Evolutionary conservation across 1,284 basidiomycete genomes (phyloP), one percentile per base, ranked within the genome.

Genomic region (Cryptococcus sp.): DNA sequence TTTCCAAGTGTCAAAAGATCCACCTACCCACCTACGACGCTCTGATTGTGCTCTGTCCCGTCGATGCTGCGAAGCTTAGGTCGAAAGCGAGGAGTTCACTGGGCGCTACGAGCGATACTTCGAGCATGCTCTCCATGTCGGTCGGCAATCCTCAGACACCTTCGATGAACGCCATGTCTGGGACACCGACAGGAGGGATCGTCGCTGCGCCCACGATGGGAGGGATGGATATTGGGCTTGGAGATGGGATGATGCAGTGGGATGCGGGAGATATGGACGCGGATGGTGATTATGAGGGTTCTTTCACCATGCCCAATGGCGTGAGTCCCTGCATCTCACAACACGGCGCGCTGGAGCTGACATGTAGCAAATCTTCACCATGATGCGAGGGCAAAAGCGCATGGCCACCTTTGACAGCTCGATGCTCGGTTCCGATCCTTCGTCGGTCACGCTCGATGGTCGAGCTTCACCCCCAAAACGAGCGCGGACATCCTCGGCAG

Each of bases 11-110:
- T 31, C 59, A 58, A 33, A 65, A 65, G 50, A 65, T 70, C 35
- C 58, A 66, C 34, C 46, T 70, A 14, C 65, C 66, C 9, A 59
- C 51, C 24, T 70, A 57, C 51, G 62, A 68, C 35, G 50, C 56
- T 4, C 52, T 70, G 3, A 51, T 55, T 2, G 39, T 63, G 0
- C 53, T 70, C 3, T 70, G 68, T 46, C 49, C 61, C 1, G 39
- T 33, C 14, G 57, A 58, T 11, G 43, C 24, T n/a, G 19, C 11
- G 41, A 52, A 51, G 43, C 38, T 43, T 46, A 51, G 34, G 18
- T 7, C 6, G 3, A 64, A 52, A 52, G 50, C 51, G 44, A 60
- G 50, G 48, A 51, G 28, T 32, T 59, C 53, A 14, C 37, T 59
- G 18, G 59, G 53, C 22, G 45, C 48, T 18, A 43, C 52, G 12